Evolutionary conservation across 106 monocot species (phyloP).

Genomic region (Acorus calamus): DNA sequence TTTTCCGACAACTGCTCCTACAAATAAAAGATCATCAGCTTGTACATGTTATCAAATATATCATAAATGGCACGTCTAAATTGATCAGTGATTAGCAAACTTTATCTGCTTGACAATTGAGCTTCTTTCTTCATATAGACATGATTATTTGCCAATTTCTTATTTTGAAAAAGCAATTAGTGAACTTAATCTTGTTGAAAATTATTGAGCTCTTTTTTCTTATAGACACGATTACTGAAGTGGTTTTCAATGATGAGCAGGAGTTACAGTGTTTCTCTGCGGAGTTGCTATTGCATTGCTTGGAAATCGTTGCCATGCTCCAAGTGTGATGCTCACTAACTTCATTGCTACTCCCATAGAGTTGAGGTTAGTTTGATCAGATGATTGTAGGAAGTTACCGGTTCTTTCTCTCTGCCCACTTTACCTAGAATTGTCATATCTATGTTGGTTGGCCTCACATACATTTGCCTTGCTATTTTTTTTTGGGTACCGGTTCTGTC

Average conservation of each 20-base stretch:
- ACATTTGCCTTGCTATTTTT: too few relatives aligned
- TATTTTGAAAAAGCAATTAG: neutral
- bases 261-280: slow-evolving; percentile 70
- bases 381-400: neutral
- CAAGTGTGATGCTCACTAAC: slow-evolving; percentile 64
- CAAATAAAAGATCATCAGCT: too few relatives aligned
- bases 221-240: neutral
- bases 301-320: slow-evolving; percentile 60
- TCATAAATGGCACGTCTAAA: too few relatives aligned
- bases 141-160: too few relatives aligned
- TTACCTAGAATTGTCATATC: neutral
- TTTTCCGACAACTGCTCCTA: too few relatives aligned
- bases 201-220: neutral
- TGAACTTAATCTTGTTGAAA: too few relatives aligned
- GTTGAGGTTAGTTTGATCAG: slow-evolving; percentile 37
- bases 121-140: too few relatives aligned
- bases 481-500: too few relatives aligned
- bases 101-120: too few relatives aligned
- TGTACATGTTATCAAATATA: too few relatives aligned
- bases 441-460: too few relatives aligned
- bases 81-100: too few relatives aligned
- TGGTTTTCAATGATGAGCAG: slow-evolving; percentile 17
- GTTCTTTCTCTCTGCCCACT: neutral
- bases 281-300: slow-evolving; percentile 65
- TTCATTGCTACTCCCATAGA: slow-evolving; percentile 82